Evolutionary conservation across 768 basidiomycete genomes (phyloP).

Genomic region (Tephrocybe sp.): DNA sequence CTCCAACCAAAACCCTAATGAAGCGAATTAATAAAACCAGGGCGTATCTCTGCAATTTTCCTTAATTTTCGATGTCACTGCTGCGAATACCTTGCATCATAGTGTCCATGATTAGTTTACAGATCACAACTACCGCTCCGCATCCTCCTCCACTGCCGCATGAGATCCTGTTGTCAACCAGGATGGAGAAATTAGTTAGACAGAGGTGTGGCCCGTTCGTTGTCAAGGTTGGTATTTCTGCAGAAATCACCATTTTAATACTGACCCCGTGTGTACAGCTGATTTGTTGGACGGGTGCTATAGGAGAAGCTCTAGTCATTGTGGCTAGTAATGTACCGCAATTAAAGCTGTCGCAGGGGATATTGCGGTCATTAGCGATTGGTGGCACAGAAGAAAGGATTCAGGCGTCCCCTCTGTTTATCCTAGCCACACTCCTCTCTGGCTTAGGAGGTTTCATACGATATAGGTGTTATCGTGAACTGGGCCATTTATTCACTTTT

Average conservation of each 20-base stretch:
- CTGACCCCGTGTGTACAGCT: conserved; percentile 19
- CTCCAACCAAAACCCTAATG: background rate
- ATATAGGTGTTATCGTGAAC: conserved; percentile 39
- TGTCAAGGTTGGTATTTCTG: conserved; percentile 30
- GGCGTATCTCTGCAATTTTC: conserved; percentile 49
- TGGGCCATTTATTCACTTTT: conserved; percentile 50
- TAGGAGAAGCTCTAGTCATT: conserved; percentile 36
- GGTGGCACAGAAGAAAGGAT: conserved; percentile 24
- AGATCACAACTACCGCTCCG: conserved; percentile 44
- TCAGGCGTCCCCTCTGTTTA: conserved; percentile 25
- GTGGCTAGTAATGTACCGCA: conserved; percentile 26
- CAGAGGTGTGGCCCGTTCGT: conserved; percentile 28
- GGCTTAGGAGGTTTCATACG: conserved; percentile 40
- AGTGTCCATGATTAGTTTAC: conserved; percentile 39
- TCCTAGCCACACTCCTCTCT: conserved; percentile 37
- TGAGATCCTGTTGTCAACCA: conserved; percentile 31
- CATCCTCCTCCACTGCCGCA: conserved; percentile 33
- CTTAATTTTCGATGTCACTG: conserved; percentile 27
- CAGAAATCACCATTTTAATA: background rate
- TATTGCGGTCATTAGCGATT: conserved; percentile 27
- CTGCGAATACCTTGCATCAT: conserved; percentile 42
- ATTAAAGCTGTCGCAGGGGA: conserved; percentile 17
- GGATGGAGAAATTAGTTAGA: conserved; percentile 34
- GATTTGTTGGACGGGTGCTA: conserved; percentile 34
- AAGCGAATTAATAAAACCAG: background rate